phyloP scores from a whole-genome alignment of 129 eudicot species.

The Pseudognaphalium luteoalbum region DNA sequence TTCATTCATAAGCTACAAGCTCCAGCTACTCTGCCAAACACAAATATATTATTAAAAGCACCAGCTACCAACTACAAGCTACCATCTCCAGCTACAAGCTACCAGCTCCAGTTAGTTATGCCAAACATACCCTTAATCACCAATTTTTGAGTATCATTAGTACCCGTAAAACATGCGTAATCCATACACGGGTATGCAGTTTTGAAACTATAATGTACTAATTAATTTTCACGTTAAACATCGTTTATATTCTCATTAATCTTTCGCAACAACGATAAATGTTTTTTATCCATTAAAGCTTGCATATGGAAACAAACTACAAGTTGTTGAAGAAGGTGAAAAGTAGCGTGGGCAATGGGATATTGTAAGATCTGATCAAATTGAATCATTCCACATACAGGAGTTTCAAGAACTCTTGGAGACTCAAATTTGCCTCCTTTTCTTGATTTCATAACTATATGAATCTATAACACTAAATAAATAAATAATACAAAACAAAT shows the following conservation, averaged over 20 bases:
- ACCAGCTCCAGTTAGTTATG: no score
- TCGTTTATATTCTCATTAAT: no score
- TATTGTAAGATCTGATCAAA: constrained; percentile 30
- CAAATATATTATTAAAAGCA: no score
- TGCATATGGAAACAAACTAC: constrained; percentile 22
- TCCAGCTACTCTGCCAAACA: no score
- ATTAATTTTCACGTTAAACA: not conserved
- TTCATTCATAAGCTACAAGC: no score
- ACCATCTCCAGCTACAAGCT: no score
- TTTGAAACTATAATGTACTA: no score
- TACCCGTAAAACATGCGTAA: no score
- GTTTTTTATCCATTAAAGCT: not conserved
- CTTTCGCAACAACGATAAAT: not conserved
- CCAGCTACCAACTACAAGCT: no score
- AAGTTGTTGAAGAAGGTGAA: constrained; percentile 33
- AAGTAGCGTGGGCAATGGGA: constrained; percentile 31
- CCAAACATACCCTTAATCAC: no score
- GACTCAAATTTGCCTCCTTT: constrained; percentile 38
- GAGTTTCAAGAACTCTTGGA: constrained; percentile 37
- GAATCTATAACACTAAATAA: constrained; percentile 1
- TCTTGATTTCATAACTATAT: constrained; percentile 32
- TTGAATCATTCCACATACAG: constrained; percentile 27
- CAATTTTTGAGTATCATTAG: not conserved
- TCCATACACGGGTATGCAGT: no score
- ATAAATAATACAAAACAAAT: not conserved